Evolutionary conservation across 768 basidiomycete genomes (phyloP).

Genomic region (Strobilomyces dryophilus): DNA sequence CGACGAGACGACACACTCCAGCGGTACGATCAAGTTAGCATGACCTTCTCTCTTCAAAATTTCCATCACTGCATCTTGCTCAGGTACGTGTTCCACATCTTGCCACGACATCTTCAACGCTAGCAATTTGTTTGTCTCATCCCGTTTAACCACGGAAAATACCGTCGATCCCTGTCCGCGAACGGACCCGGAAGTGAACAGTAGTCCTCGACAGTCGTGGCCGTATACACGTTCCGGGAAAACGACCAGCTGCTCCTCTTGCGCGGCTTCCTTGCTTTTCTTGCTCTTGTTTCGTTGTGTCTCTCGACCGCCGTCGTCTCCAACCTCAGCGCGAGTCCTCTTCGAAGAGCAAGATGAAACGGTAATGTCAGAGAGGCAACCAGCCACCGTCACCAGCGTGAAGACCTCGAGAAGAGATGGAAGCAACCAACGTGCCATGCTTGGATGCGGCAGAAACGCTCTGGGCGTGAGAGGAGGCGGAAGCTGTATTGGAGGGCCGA

Average conservation of each 20-base stretch:
- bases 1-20: not conserved
- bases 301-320: not conserved
- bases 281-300: not conserved
- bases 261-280: not conserved
- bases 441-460: not conserved
- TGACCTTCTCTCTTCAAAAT: not conserved
- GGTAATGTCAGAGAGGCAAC: no score
- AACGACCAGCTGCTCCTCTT: not conserved
- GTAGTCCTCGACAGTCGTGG: not conserved
- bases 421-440: not conserved
- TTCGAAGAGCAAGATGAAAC: not conserved
- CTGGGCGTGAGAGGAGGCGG: not conserved
- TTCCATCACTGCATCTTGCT: not conserved
- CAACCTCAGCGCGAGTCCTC: not conserved
- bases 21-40: not conserved
- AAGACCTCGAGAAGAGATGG: not conserved
- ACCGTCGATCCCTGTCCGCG: conserved; percentile 11
- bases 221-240: not conserved
- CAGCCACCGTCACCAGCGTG: no score
- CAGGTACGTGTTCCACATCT: not conserved
- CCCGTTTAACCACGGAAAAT: not conserved
- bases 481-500: no score
- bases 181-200: conserved; percentile 5
- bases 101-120: not conserved
- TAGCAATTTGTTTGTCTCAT: not conserved